Evolutionary conservation across 2,329 filamentous ascomycete genomes (phyloP).

Genomic region (Teratosphaeria nubilosa): DNA sequence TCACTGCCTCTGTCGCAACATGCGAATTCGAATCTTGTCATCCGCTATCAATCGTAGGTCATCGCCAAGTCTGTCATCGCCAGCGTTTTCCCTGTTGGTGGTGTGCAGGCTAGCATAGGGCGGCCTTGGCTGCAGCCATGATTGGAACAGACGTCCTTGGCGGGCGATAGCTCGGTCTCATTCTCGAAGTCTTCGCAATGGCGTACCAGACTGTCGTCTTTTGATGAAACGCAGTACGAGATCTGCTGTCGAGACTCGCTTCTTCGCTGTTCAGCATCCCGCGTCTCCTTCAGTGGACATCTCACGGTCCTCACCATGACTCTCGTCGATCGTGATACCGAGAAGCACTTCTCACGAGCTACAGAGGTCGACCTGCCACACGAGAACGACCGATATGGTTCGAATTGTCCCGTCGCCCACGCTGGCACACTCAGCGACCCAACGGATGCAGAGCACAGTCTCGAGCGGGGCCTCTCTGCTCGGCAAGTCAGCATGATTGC

Average conservation of each 20-base stretch:
- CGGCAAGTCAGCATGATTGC: constrained; percentile 55
- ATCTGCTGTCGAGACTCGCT: neutral
- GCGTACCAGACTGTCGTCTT: neutral
- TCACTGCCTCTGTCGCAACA: neutral
- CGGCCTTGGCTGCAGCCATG: neutral
- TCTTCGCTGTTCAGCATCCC: neutral
- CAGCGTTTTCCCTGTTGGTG: neutral
- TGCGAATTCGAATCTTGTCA: neutral
- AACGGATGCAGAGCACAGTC: constrained; percentile 19
- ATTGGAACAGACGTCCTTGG: neutral
- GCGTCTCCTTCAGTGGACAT: neutral
- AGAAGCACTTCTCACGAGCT: constrained; percentile 5
- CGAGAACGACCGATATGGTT: constrained; percentile 10
- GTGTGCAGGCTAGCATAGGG: neutral
- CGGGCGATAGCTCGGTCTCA: neutral
- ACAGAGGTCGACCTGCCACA: constrained; percentile 2
- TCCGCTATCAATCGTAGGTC: neutral
- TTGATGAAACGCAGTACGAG: neutral
- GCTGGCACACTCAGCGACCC: constrained; percentile 14
- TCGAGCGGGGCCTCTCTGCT: constrained; percentile 45
- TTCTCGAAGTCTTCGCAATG: neutral
- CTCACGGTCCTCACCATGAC: neutral
- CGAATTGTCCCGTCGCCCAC: constrained; percentile 5
- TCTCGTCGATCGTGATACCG: neutral
- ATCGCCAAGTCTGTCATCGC: neutral